Percentiles rank a stretch among this genome's conserved stretches.
phyloP scores from a whole-genome alignment of 257 asterid genomes.

The Petunia secreta region DNA sequence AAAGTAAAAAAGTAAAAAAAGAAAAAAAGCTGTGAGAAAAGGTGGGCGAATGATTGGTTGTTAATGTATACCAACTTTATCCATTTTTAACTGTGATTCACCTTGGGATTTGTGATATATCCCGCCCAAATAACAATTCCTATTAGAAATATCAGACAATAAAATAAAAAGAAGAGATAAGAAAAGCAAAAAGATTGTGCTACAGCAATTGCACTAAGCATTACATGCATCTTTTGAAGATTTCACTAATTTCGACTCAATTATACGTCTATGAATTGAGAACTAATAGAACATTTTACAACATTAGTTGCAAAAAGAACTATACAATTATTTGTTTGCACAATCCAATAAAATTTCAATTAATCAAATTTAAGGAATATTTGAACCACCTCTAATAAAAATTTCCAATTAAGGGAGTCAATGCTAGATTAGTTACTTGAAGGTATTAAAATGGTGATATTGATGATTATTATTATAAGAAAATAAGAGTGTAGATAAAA shows the following conservation, averaged over 20 bases:
- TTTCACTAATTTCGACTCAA: neutral
- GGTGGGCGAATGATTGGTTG: conserved; percentile 21
- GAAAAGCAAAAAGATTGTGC: conserved; percentile 18
- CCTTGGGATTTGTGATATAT: conserved; percentile 35
- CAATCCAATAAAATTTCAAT: too few relatives aligned
- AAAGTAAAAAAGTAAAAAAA: conserved; percentile 4
- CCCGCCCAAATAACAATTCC: conserved; percentile 9
- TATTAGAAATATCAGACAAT: neutral
- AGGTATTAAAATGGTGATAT: too few relatives aligned
- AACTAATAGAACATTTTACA: neutral
- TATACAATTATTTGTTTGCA: neutral
- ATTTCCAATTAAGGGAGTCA: neutral
- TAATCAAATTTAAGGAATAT: too few relatives aligned
- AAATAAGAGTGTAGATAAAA: too few relatives aligned
- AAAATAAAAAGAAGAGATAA: neutral
- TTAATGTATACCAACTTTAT: conserved; percentile 29
- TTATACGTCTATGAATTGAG: neutral
- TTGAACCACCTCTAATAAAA: too few relatives aligned
- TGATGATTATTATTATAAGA: too few relatives aligned
- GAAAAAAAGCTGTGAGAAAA: conserved; percentile 24
- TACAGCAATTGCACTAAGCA: neutral
- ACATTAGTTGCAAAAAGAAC: neutral
- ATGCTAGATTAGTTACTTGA: neutral
- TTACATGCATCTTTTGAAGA: conserved; percentile 13
- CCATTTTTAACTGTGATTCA: conserved; percentile 31